Evolutionary conservation across 2,329 filamentous ascomycete species (phyloP).

Genomic region (Fusarium begoniae): DNA sequence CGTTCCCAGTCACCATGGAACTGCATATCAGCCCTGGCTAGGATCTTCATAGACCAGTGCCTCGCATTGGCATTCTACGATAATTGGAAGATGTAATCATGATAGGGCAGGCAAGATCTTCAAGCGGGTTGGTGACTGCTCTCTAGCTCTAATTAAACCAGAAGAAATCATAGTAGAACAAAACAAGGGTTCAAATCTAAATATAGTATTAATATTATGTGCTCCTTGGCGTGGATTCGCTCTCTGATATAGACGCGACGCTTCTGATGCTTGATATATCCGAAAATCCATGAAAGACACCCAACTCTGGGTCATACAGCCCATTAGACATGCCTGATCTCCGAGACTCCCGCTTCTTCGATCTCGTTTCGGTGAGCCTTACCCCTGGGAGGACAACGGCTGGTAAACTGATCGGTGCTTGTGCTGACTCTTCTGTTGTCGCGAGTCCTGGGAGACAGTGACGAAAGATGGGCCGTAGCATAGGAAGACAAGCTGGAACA

Average conservation of each 20-base stretch:
- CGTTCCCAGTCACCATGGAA: neutral
- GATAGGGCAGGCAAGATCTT: fast-evolving
- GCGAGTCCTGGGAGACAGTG: neutral
- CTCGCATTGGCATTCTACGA: neutral
- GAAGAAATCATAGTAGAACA: fast-evolving
- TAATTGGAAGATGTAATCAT: neutral
- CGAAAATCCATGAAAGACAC: slow-evolving; percentile 5
- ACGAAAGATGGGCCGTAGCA: slow-evolving; percentile 19
- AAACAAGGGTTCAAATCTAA: fast-evolving
- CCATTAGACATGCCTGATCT: neutral
- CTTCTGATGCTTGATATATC: slow-evolving; percentile 18
- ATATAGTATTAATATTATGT: neutral
- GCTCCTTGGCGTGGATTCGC: neutral
- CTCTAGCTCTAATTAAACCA: neutral
- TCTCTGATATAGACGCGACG: neutral
- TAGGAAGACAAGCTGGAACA: slow-evolving; percentile 2
- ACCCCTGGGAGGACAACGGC: neutral
- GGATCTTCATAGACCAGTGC: neutral
- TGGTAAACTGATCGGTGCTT: neutral
- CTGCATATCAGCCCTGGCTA: fast-evolving
- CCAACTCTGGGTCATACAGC: neutral
- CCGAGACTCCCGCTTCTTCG: neutral
- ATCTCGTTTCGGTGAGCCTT: neutral
- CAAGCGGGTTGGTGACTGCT: neutral
- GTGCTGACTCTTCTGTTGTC: neutral